phyloP scores from a whole-genome alignment of 2,329 filamentous ascomycete species.

The Sphaerulina populicola region DNA sequence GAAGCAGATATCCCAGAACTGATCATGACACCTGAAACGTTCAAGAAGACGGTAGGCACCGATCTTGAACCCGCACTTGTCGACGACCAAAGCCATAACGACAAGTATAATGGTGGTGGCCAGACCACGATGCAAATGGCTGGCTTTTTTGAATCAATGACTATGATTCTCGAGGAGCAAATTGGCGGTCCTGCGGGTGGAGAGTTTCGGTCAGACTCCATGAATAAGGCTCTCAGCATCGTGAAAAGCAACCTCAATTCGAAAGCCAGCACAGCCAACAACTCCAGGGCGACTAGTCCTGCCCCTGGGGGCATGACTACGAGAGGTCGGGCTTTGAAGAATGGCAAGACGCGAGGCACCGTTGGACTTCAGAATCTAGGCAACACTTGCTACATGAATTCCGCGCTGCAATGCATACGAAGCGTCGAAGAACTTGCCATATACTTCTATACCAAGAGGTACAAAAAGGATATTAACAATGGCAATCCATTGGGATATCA shows the following conservation, averaged over 20 bases:
- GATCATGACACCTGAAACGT: slow-evolving; percentile 54
- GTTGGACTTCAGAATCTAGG: slow-evolving; percentile 84
- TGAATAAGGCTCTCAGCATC: slow-evolving; percentile 35
- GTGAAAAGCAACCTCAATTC: slow-evolving; percentile 41
- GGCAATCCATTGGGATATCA: slow-evolving; percentile 78
- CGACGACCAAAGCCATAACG: slow-evolving; percentile 62
- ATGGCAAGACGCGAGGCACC: slow-evolving; percentile 63
- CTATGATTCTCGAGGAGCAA: slow-evolving; percentile 76
- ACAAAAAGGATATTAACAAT: slow-evolving; percentile 72
- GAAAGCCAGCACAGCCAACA: slow-evolving; percentile 37
- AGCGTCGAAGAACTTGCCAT: slow-evolving; percentile 88
- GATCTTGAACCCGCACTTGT: slow-evolving; percentile 57
- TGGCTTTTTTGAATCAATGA: slow-evolving; percentile 60
- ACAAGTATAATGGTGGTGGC: slow-evolving; percentile 64
- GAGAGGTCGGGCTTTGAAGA: slow-evolving; percentile 61
- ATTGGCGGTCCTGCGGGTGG: slow-evolving; percentile 47
- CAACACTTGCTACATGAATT: slow-evolving; percentile 99
- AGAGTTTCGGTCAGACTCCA: slow-evolving; percentile 49
- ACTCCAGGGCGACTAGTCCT: slow-evolving; percentile 59
- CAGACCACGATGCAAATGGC: slow-evolving; percentile 55
- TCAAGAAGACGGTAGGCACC: slow-evolving; percentile 53
- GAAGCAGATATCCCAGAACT: slow-evolving; percentile 43
- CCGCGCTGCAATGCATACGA: slow-evolving; percentile 85
- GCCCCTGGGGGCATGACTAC: slow-evolving; percentile 55
- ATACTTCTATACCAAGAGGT: slow-evolving; percentile 70